Conservation (phyloP, 2,329 filamentous ascomycete species). For the Graphiopsis chlorocephala region DNA sequence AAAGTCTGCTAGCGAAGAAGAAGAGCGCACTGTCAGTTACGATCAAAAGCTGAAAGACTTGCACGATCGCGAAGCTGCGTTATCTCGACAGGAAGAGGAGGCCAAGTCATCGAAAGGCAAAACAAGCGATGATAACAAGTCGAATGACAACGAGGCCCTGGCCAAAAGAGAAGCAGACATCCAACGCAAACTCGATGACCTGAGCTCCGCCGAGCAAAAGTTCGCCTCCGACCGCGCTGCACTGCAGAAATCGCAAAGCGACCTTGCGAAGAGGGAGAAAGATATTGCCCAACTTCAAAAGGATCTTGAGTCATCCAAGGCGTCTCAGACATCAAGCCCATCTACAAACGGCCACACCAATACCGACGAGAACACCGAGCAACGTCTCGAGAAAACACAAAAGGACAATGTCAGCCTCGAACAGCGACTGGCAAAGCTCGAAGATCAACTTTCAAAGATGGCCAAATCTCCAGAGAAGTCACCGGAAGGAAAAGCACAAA, state of each 20-base stretch:
- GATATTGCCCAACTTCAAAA: background rate
- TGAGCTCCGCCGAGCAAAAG: background rate
- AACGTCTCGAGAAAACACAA: background rate
- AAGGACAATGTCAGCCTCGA: background rate
- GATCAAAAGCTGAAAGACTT: constrained; percentile 5
- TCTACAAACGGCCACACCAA: background rate
- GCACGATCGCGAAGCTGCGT: constrained; percentile 2
- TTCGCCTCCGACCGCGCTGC: background rate
- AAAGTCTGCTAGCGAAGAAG: background rate
- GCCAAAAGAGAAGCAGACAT: background rate
- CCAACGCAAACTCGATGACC: constrained; percentile 1
- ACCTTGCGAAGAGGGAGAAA: constrained; percentile 1
- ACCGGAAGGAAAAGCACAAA: background rate
- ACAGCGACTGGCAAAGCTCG: background rate
- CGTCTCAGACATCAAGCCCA: background rate
- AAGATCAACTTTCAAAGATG: background rate
- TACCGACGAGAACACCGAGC: background rate
- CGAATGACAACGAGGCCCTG: background rate
- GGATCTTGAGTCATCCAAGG: background rate
- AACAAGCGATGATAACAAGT: background rate
- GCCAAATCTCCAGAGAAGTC: background rate
- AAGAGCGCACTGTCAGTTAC: background rate
- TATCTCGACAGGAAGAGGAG: background rate
- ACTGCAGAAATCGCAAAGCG: background rate
- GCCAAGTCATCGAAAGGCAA: background rate